These are phyloP conservation scores for Oryza glaberrima DNA, from an alignment of 176 grass and related monocot genomes.

Conservation along the genomic window DNA sequence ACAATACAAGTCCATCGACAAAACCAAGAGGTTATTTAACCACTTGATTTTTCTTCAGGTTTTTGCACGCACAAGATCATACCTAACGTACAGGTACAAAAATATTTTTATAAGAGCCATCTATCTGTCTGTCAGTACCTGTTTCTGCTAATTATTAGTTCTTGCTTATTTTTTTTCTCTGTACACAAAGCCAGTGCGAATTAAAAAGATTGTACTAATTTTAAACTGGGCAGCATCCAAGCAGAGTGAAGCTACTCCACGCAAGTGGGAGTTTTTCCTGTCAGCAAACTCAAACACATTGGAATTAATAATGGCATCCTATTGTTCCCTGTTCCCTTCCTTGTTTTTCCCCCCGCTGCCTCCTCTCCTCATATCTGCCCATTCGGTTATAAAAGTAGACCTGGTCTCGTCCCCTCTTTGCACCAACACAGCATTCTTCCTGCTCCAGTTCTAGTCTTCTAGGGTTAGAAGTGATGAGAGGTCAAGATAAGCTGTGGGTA, in stretches of 20 bases:
- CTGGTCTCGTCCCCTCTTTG: neutral
- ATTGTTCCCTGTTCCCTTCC: conserved; percentile 25
- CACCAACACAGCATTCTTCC: conserved; percentile 21
- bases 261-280: conserved; percentile 38
- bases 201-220: conserved; percentile 29
- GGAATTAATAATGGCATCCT: conserved; percentile 21
- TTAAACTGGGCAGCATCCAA: conserved; percentile 1
- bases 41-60: conserved; percentile 14
- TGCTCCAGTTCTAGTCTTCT: conserved; percentile 24
- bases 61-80: neutral
- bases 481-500: neutral
- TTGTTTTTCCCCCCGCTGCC: neutral
- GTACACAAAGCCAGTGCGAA: neutral
- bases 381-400: conserved; percentile 40
- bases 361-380: neutral
- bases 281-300: conserved; percentile 24
- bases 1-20: neutral
- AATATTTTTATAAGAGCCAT: neutral
- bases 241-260: neutral
- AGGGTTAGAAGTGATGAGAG: conserved; percentile 20
- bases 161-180: neutral
- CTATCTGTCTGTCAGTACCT: conserved; percentile 5
- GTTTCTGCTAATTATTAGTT: conserved; percentile 20
- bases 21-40: conserved; percentile 28
- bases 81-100: neutral